Percentiles rank a stretch among this genome's conserved stretches.
Evolutionary conservation across 768 basidiomycete species (phyloP).

Genomic region (Termitomyces titanicus): DNA sequence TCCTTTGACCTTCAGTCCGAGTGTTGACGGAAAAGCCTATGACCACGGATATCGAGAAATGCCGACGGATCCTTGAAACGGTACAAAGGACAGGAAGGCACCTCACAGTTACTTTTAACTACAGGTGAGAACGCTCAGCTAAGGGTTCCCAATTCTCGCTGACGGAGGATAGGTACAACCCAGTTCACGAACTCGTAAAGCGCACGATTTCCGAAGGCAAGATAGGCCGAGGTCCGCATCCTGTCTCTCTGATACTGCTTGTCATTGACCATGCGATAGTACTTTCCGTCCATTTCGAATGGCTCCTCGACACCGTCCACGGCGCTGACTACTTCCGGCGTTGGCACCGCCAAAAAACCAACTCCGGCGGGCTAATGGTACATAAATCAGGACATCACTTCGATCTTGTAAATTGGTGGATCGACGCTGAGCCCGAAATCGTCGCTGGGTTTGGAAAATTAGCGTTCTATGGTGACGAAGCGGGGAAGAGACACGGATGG

Average conservation of each 20-base stretch:
- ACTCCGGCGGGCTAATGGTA: constrained; percentile 42
- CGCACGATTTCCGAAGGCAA: constrained; percentile 40
- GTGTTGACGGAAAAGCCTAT: constrained; percentile 55
- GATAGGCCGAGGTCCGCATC: constrained; percentile 36
- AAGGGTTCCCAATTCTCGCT: background rate
- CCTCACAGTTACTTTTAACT: constrained; percentile 41
- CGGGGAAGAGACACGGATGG: constrained; percentile 44
- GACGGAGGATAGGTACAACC: constrained; percentile 33
- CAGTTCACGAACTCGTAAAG: constrained; percentile 47
- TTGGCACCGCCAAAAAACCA: constrained; percentile 43
- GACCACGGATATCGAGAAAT: constrained; percentile 48
- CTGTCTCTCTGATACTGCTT: background rate
- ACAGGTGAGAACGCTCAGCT: constrained; percentile 24
- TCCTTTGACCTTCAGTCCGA: constrained; percentile 26
- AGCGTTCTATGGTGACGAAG: constrained; percentile 44
- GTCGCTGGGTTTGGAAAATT: constrained; percentile 46
- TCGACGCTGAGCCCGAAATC: constrained; percentile 39
- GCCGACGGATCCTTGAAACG: constrained; percentile 39
- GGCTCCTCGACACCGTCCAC: constrained; percentile 50
- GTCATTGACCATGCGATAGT: constrained; percentile 20
- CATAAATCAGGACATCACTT: constrained; percentile 47
- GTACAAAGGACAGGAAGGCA: constrained; percentile 39
- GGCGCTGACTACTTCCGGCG: constrained; percentile 51
- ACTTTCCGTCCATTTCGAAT: constrained; percentile 49
- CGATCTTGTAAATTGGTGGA: constrained; percentile 55